phyloP scores from a whole-genome alignment of 208 protist species.

The Kentomonas sorsogonicus region DNA sequence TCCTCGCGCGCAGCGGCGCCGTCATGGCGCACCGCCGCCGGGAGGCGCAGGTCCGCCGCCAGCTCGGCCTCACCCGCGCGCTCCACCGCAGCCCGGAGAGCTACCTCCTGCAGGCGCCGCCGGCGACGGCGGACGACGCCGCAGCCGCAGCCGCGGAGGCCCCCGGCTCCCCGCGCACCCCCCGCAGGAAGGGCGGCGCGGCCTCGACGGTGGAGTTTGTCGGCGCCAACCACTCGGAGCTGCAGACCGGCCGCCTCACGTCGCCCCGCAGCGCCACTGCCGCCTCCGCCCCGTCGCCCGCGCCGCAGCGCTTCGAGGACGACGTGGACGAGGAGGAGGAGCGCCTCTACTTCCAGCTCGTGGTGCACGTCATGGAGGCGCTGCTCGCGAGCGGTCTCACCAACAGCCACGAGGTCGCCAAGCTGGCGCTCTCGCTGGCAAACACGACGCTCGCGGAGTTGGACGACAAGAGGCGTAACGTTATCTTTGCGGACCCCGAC shows the following conservation, averaged over 20 bases:
- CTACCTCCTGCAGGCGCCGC: background rate
- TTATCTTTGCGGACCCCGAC: too few species aligned
- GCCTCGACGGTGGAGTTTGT: too few species aligned
- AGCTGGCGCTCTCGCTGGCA: constrained; percentile 5
- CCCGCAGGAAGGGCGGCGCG: background rate
- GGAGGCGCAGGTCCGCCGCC: constrained; percentile 13
- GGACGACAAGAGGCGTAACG: too few species aligned
- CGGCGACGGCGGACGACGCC: background rate
- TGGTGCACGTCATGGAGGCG: constrained; percentile 24
- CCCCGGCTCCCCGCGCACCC: background rate
- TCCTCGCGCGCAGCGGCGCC: constrained; percentile 11
- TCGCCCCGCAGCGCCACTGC: background rate
- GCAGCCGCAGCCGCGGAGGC: background rate
- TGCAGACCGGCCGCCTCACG: too few species aligned
- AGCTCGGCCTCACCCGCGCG: constrained; percentile 16
- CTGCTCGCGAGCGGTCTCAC: constrained; percentile 12
- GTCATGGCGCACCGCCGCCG: constrained; percentile 12
- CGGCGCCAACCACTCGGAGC: too few species aligned
- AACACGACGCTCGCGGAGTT: background rate
- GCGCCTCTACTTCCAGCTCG: constrained; percentile 18
- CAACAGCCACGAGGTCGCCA: constrained; percentile 1
- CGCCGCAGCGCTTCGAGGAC: constrained; percentile 12
- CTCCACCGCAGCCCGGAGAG: background rate
- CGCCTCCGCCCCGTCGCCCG: background rate
- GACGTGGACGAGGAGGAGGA: constrained; percentile 29